Evolutionary conservation across 805 yeast species (phyloP), one percentile per base, ranked within the genome.

Genomic region (Wickerhamomyces alni): DNA sequence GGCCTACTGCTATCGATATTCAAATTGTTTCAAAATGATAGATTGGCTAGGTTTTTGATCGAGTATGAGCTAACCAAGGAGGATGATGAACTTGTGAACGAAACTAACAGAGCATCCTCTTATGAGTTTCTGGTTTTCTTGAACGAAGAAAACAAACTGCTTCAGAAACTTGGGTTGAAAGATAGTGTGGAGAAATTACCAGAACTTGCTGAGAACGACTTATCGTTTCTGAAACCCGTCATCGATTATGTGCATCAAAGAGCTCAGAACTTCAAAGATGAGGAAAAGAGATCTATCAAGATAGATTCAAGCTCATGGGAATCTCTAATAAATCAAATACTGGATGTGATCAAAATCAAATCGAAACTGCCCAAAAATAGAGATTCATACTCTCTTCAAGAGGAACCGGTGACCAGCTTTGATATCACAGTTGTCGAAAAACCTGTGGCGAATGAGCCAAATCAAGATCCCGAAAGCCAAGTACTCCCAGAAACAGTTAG

Each of bases 61-160:
- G 95, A 86, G 51, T 76, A 78, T 51, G 75, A 74, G 38, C 45
- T 78, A 3, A 64, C 72, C 5, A 70, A 72, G 22, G 60, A 57
- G 2, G 75, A 70, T 15, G 78, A 71, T 17, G 8, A 47, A 2
- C 28, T 52, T 5, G 17, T 43, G 4, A 45, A 45, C 28, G 32
- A 51, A 10, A 52, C 48, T 24, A 58, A 51, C 19, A 57, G 62
- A 12, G 17, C 48, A 2, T 19, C n/a, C 5, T 40, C 47, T 5
- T 40, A 38, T 4, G 46, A 37, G 5, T 40, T 39, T 11, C 33
- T 18, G n/a, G 32, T 42, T 0, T 51, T 42, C 19, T 28, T 43
- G n/a, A 25, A 36, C 22, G 47, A 44, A 27, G 48, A 47, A 36
- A 29, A 24, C 19, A 24, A 17, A n/a, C 28, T 50, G 5, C 30